These are phyloP conservation scores for Voacanga thouarsii DNA, from an alignment of 257 asterid species.

Conservation along the genomic window DNA sequence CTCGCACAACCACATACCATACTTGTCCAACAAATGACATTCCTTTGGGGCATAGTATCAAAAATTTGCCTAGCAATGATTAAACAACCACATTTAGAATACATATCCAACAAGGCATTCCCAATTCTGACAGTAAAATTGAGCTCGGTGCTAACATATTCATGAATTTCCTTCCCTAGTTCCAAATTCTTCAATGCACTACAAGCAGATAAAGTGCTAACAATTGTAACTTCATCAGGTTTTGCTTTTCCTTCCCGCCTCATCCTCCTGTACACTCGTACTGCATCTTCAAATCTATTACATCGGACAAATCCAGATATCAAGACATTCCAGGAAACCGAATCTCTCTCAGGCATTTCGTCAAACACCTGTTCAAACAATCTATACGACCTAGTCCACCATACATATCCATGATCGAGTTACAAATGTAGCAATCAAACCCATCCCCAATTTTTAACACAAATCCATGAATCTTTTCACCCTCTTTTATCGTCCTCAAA, in stretches of 20 bases:
- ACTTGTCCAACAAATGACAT: slow-evolving; percentile 82
- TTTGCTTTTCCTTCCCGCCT: slow-evolving; percentile 33
- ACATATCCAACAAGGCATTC: slow-evolving; percentile 81
- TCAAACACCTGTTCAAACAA: slow-evolving; percentile 56
- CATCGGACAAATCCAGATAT: slow-evolving; percentile 61
- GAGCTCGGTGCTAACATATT: slow-evolving; percentile 42
- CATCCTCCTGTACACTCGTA: slow-evolving; percentile 55
- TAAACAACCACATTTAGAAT: slow-evolving; percentile 78
- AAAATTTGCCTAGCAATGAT: slow-evolving; percentile 60
- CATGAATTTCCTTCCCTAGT: slow-evolving; percentile 68
- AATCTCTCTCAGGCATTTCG: slow-evolving; percentile 60
- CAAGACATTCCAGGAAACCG: slow-evolving; percentile 69
- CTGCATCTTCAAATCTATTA: slow-evolving; percentile 53
- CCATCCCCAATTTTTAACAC: slow-evolving; percentile 61
- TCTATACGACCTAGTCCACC: slow-evolving; percentile 45
- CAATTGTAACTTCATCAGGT: slow-evolving; percentile 77
- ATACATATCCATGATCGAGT: slow-evolving; percentile 71
- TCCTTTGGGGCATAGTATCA: slow-evolving; percentile 46
- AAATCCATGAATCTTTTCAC: slow-evolving; percentile 78
- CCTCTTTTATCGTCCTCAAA: slow-evolving; percentile 42
- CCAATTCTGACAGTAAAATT: slow-evolving; percentile 54
- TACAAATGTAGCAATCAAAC: slow-evolving; percentile 60
- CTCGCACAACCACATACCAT: slow-evolving; percentile 68
- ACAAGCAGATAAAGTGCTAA: slow-evolving; percentile 81
- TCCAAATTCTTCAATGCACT: slow-evolving; percentile 55